Conservation (phyloP, 1,139 yeast species). For the Kluyveromyces sp. region DNA sequence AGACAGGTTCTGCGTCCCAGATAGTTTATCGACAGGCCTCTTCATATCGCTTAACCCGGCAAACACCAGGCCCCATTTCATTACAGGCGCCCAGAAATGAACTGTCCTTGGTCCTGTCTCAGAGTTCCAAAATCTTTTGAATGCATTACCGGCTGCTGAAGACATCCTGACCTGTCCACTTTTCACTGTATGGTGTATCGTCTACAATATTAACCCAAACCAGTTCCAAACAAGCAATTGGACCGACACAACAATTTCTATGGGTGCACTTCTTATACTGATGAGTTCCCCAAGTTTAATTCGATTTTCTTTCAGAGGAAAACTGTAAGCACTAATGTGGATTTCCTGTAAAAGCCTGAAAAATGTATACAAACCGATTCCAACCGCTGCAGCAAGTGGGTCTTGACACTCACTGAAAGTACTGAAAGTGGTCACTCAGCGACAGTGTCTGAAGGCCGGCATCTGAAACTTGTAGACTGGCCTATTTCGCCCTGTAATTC, state of each 20-base stretch:
- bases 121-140: constrained; percentile 66
- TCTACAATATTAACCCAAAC: too few relatives aligned
- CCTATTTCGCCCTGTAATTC: too few relatives aligned
- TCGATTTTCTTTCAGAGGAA: not conserved
- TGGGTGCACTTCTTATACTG: too few relatives aligned
- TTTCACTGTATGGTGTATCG: not conserved
- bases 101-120: constrained; percentile 94
- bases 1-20: constrained; percentile 86
- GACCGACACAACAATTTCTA: too few relatives aligned
- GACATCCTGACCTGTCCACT: constrained; percentile 28
- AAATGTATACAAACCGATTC: not conserved
- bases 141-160: constrained; percentile 39
- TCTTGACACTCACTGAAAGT: too few relatives aligned
- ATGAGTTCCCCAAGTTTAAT: not conserved
- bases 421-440: too few relatives aligned
- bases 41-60: constrained; percentile 84
- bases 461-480: too few relatives aligned
- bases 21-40: constrained; percentile 86
- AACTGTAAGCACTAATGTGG: not conserved
- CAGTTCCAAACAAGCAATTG: too few relatives aligned
- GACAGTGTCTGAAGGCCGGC: too few relatives aligned
- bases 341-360: not conserved
- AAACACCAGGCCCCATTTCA: constrained; percentile 77
- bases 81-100: constrained; percentile 68
- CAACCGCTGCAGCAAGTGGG: too few relatives aligned